phyloP scores from a whole-genome alignment of 2,329 filamentous ascomycete species.

The Fusarium concolor region DNA sequence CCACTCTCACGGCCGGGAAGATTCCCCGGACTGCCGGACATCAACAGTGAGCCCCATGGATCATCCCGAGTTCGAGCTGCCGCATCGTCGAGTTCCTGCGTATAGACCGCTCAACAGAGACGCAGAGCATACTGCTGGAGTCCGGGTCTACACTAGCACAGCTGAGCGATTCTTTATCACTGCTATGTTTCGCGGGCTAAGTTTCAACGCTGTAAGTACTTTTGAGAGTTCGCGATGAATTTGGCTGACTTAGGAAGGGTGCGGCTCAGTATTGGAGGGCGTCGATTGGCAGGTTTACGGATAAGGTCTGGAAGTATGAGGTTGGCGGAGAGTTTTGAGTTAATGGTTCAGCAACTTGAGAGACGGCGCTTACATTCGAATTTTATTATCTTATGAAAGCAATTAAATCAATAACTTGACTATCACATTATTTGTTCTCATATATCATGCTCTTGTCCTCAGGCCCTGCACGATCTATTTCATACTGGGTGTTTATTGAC shows the following conservation, averaged over 20 bases:
- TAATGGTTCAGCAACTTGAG: fast-evolving
- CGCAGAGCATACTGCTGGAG: slow-evolving; percentile 1
- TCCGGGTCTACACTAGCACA: slow-evolving; percentile 17
- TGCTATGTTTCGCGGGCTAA: slow-evolving; percentile 23
- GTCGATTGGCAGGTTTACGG: slow-evolving; percentile 23
- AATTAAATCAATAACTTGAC: too few relatives aligned
- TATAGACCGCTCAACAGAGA: slow-evolving; percentile 20
- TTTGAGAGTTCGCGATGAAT: too few relatives aligned
- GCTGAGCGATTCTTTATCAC: slow-evolving; percentile 23
- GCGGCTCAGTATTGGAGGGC: slow-evolving; percentile 32
- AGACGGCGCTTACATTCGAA: background rate
- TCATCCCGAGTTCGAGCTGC: slow-evolving; percentile 16
- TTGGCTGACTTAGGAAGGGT: background rate
- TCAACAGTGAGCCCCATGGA: background rate
- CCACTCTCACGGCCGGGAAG: slow-evolving; percentile 3
- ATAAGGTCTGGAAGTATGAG: slow-evolving; percentile 27
- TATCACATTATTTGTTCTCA: too few relatives aligned
- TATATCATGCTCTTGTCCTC: too few relatives aligned
- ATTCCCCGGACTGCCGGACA: background rate
- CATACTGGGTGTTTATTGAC: too few relatives aligned
- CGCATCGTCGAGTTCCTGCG: slow-evolving; percentile 25
- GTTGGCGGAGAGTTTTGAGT: slow-evolving; percentile 27
- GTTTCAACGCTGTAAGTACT: slow-evolving; percentile 21
- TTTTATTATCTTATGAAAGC: background rate
- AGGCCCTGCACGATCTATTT: too few relatives aligned